A percentile compares a stretch with the other conserved stretches of the same genome.
phyloP scores from a whole-genome alignment of 176 grass and related monocot genomes.

The Raddia distichophylla region DNA sequence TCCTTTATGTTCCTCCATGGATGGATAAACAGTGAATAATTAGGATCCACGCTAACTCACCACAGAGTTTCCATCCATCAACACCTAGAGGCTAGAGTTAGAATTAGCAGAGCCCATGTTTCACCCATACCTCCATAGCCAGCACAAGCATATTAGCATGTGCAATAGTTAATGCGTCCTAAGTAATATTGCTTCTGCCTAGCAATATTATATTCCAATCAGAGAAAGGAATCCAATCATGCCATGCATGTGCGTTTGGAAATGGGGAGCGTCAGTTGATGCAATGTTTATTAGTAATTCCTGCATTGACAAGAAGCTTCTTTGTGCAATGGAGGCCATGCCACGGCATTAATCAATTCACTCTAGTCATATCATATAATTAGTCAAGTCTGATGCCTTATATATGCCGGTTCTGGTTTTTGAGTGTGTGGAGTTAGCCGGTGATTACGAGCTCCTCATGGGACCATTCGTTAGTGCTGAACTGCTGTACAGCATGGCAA shows the following conservation, averaged over 20 bases:
- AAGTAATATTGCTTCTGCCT: neutral
- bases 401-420: neutral
- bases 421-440: neutral
- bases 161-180: constrained; percentile 32
- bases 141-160: constrained; percentile 29
- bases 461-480: too few species aligned
- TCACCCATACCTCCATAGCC: constrained; percentile 30
- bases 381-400: neutral
- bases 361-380: neutral
- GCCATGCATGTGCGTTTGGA: neutral
- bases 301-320: constrained; percentile 12
- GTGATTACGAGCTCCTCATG: neutral
- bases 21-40: constrained; percentile 37
- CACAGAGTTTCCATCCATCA: constrained; percentile 11
- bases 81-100: neutral
- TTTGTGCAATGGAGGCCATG: neutral
- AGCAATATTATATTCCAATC: constrained; percentile 15
- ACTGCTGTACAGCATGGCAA: too few species aligned
- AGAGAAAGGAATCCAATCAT: constrained; percentile 16
- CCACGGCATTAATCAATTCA: neutral
- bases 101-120: constrained; percentile 46
- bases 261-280: neutral
- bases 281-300: constrained; percentile 3
- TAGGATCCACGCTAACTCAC: constrained; percentile 15
- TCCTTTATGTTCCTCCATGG: neutral